phyloP scores from a whole-genome alignment of 148 eudicot species.

The Chenopodium formosanum region DNA sequence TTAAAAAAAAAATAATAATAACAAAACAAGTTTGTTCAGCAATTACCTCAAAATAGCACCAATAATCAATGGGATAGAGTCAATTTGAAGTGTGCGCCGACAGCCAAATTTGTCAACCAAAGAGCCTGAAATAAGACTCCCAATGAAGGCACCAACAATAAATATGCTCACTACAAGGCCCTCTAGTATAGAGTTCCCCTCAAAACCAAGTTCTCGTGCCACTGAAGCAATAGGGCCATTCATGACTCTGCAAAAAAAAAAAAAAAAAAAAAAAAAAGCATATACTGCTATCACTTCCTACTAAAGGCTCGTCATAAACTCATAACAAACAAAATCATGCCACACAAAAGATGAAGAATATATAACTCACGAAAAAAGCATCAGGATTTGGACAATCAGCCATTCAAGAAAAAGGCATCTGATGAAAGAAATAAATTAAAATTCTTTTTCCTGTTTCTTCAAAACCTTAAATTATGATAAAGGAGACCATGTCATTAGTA shows the following conservation, averaged over 20 bases:
- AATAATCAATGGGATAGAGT: conserved; percentile 62
- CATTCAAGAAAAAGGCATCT: not conserved
- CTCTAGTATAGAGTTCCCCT: conserved; percentile 67
- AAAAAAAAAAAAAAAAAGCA: no score
- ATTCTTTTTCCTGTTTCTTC: not conserved
- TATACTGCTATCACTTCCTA: not conserved
- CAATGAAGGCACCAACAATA: conserved; percentile 74
- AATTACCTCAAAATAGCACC: conserved; percentile 73
- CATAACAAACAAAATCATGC: not conserved
- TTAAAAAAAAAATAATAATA: not conserved
- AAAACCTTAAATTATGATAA: not conserved
- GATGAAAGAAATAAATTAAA: no score
- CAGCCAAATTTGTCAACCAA: conserved; percentile 68
- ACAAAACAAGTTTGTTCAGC: conserved; percentile 10
- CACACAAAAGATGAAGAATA: not conserved
- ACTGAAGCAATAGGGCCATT: conserved; percentile 76
- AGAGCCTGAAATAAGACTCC: conserved; percentile 55
- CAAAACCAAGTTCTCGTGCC: conserved; percentile 80
- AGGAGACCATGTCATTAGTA: not conserved
- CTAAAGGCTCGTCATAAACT: not conserved
- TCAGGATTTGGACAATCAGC: not conserved
- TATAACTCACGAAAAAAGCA: not conserved
- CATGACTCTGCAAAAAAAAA: conserved; percentile 57
- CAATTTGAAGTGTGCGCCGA: conserved; percentile 70
- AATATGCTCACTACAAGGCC: conserved; percentile 89